Conservation (phyloP, 2,329 filamentous ascomycete species). For the Chaetomium strumarium region DNA sequence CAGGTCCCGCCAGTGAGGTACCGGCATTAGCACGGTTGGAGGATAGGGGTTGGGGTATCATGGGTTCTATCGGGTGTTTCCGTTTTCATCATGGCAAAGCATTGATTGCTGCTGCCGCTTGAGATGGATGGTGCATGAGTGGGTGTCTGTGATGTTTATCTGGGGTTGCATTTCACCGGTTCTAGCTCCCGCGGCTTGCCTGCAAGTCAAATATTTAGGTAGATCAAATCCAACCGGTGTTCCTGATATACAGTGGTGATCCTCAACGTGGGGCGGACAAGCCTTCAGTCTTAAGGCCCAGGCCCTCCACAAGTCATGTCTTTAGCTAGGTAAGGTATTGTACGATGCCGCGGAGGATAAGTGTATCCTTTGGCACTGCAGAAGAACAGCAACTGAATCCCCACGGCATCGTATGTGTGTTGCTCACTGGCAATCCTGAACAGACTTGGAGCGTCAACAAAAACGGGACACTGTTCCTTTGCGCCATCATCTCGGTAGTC, state of each 20-base stretch:
- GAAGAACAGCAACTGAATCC: too few relatives aligned
- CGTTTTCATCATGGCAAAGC: conserved; percentile 15
- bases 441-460: conserved; percentile 12
- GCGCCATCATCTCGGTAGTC: not conserved
- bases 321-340: too few relatives aligned
- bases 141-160: conserved; percentile 12
- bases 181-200: conserved; percentile 3
- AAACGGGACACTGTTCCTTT: not conserved
- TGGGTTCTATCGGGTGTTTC: conserved; percentile 2
- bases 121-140: conserved; percentile 15
- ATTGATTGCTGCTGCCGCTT: conserved; percentile 20
- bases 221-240: not conserved
- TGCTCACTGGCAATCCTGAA: too few relatives aligned
- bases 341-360: too few relatives aligned
- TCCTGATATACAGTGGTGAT: not conserved
- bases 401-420: not conserved
- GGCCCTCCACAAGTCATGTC: too few relatives aligned
- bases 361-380: too few relatives aligned
- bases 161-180: conserved; percentile 14
- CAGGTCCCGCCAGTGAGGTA: conserved; percentile 9
- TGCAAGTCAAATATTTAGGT: not conserved
- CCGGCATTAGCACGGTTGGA: conserved; percentile 1
- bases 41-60: not conserved
- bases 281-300: too few relatives aligned
- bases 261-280: too few relatives aligned